Evolutionary conservation across 164 flowering plant genomes (phyloP), one percentile per base, ranked within the genome.

Genomic region (Magnolia changhungtana): DNA sequence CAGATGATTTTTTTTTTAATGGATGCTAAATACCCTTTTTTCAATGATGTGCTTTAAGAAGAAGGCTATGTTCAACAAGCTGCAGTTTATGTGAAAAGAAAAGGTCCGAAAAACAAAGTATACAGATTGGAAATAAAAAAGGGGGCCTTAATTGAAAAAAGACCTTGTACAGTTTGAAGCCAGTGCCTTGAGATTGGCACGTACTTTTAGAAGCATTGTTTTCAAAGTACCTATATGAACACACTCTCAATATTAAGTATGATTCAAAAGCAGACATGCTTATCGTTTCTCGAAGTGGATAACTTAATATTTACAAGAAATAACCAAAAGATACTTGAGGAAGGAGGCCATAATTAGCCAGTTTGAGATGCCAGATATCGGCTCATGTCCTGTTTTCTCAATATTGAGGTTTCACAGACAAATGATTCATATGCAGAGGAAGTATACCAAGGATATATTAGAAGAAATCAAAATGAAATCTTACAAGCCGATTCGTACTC

Each of bases 301-400:
- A 69, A 69, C 6, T 59, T 69, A 7, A 70, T 59, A 8, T 55
- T 45, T 45, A 75, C 45, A 16, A 37, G 45, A 64, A 70, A 75
- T 52, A 13, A 55, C 24, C 24, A 11, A n/a, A 9, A 20, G 3
- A 63, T 75, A 55, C 24, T 74, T 27, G 13, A 74, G 3, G 45
- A 78, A 74, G 49, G 6, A 67, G 20, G 52, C 8, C 1, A 71
- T 69, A 69, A 37, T 21, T 3, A 66, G n/a, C 7, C 5, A 50
- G 0, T 79, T 79, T 29, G 77, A 70, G 59, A 74, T 78, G 80
- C 69, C 55, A 20, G 70, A 74, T 20, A 13, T 78, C 9, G 63
- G 6, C 18, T 78, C 1, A 78, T 72, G 73, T 52, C 50, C 7
- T 37, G 27, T 31, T 78, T 66, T 20, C 76, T 78, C 23, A 61